A percentile compares a stretch with the other conserved stretches of the same genome.
Evolutionary conservation across 208 protist species (phyloP).

Genomic region (Strigomonas culicis): DNA sequence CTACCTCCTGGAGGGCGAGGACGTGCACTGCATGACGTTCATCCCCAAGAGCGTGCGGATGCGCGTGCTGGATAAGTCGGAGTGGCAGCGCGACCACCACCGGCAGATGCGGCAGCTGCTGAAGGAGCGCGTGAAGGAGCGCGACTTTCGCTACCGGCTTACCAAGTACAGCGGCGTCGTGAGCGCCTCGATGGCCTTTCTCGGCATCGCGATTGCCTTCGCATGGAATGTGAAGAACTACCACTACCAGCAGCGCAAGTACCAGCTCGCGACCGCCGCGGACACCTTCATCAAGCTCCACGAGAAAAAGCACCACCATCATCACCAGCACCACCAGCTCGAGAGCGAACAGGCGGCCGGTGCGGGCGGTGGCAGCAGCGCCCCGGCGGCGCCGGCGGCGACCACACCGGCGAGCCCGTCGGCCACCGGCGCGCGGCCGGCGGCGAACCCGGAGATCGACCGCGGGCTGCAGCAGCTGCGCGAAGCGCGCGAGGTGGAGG

Average conservation of each 20-base stretch:
- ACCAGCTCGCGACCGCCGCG: slow-evolving; percentile 45
- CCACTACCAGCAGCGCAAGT: slow-evolving; percentile 35
- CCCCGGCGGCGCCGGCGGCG: neutral
- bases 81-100: slow-evolving; percentile 70
- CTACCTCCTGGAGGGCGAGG: slow-evolving; percentile 68
- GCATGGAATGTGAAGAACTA: slow-evolving; percentile 69
- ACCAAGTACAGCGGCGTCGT: slow-evolving; percentile 76
- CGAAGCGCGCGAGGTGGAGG: neutral
- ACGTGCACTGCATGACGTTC: slow-evolving; percentile 67
- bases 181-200: slow-evolving; percentile 55
- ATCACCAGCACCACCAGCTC: neutral
- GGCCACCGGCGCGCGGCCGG: too few species aligned
- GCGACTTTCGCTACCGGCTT: slow-evolving; percentile 55
- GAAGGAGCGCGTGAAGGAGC: slow-evolving; percentile 68
- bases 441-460: neutral
- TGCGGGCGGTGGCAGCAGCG: too few species aligned
- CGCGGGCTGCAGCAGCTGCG: neutral
- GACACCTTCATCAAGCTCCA: slow-evolving; percentile 2
- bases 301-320: neutral
- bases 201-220: slow-evolving; percentile 58
- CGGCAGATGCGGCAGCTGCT: slow-evolving; percentile 55
- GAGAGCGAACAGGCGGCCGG: too few species aligned
- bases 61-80: slow-evolving; percentile 56
- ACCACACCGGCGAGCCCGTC: neutral
- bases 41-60: slow-evolving; percentile 54